Evolutionary conservation across 768 basidiomycete genomes (phyloP).

Genomic region (Serendipita indica): DNA sequence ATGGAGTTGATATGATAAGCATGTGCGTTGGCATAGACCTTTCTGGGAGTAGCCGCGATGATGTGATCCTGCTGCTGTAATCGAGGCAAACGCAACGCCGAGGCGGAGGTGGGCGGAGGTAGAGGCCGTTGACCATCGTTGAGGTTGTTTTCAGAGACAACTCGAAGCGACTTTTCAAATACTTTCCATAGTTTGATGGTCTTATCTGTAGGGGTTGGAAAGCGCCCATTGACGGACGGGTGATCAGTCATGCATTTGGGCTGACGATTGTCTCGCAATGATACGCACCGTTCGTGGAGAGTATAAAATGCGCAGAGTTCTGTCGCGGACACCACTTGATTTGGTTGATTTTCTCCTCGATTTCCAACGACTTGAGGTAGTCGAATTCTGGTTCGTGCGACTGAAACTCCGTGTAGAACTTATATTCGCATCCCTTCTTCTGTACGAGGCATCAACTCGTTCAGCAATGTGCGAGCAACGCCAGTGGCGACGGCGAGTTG

Average conservation of each 20-base stretch:
- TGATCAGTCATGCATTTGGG: not conserved
- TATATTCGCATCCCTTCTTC: slow-evolving; percentile 99
- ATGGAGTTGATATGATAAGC: slow-evolving; percentile 99
- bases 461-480: not conserved
- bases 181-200: slow-evolving; percentile 99
- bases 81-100: slow-evolving; percentile 70
- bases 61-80: slow-evolving; percentile 94
- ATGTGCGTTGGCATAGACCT: slow-evolving; percentile 98
- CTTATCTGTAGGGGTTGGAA: slow-evolving; percentile 51
- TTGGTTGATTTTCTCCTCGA: slow-evolving; percentile 99
- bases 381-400: slow-evolving; percentile 99
- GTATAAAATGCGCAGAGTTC: slow-evolving; percentile 90
- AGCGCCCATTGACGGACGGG: not conserved
- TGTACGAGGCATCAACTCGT: slow-evolving; percentile 23
- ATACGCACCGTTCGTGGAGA: slow-evolving; percentile 85
- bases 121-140: slow-evolving; percentile 60
- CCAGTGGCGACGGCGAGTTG: slow-evolving; percentile 2
- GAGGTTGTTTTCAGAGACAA: slow-evolving; percentile 94
- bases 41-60: slow-evolving; percentile 94
- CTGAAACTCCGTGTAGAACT: slow-evolving; percentile 99
- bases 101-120: slow-evolving; percentile 41
- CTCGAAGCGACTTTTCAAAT: slow-evolving; percentile 93
- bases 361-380: slow-evolving; percentile 98
- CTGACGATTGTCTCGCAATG: slow-evolving; percentile 9
- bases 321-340: slow-evolving; percentile 99